These are phyloP conservation scores for Fraxinus nigra DNA, from an alignment of 305 asterid genomes.

Conservation along the genomic window DNA sequence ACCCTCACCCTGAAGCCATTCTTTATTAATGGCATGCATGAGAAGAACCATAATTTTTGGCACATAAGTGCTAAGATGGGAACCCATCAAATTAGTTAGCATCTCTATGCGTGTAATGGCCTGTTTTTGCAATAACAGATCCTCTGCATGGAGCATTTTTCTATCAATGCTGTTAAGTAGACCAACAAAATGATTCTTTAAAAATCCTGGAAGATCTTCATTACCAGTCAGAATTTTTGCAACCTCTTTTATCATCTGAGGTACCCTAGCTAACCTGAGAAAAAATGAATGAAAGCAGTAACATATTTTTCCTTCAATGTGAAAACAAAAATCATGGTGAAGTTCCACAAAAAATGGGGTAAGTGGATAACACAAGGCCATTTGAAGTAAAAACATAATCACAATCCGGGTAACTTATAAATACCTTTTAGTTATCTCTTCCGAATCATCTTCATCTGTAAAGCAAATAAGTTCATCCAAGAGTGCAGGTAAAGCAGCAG, in stretches of 20 bases:
- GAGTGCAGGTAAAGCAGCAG: constrained; percentile 78
- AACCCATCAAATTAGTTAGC: constrained; percentile 85
- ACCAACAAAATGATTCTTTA: constrained; percentile 83
- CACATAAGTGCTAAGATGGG: constrained; percentile 85
- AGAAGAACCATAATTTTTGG: constrained; percentile 99
- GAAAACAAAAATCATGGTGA: constrained; percentile 12
- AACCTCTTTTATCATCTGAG: constrained; percentile 74
- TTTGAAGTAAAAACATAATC: constrained; percentile 13
- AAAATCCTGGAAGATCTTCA: constrained; percentile 85
- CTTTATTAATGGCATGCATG: constrained; percentile 88
- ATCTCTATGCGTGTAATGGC: constrained; percentile 83
- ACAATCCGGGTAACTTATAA: neutral
- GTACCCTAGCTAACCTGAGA: constrained; percentile 82
- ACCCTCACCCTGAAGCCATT: constrained; percentile 78
- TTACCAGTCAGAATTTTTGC: constrained; percentile 70
- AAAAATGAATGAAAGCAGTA: constrained; percentile 20
- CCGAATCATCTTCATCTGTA: constrained; percentile 63
- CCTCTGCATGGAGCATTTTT: constrained; percentile 88
- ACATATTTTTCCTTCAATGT: constrained; percentile 6
- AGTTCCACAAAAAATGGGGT: constrained; percentile 9
- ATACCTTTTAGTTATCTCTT: constrained; percentile 72
- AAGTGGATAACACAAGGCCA: constrained; percentile 14
- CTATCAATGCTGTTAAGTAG: constrained; percentile 85
- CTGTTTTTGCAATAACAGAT: constrained; percentile 70
- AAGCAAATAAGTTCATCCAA: constrained; percentile 89